Evolutionary conservation across 2,329 filamentous ascomycete species (phyloP), one percentile per base, ranked within the genome.

Genomic region (Myrmaecium sp.): DNA sequence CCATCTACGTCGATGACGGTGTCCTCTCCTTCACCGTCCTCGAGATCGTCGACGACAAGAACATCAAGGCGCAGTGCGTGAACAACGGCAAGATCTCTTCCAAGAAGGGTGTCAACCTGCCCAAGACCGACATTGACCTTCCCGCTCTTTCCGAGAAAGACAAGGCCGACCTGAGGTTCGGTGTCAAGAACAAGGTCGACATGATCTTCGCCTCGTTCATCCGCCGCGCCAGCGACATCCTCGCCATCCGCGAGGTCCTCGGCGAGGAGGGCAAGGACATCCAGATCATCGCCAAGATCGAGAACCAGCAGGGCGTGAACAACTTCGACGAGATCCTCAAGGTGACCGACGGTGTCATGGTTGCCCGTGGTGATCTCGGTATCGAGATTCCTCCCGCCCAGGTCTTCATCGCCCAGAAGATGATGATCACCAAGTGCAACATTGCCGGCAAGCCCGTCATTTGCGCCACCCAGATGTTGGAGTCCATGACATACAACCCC

Each of bases 361-460:
- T 98, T 42, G 89, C 89, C 47, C 86, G 89, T 72, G 89, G 89
- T 64, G 89, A 95, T 52, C 64, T 93, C 38, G 89, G 89, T 66
- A 98, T 98, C 46, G 89, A 98, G 64, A 98, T 98, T 45, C 86
- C 89, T 26, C 86, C 89, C 34, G 82, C 86, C 38, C 89, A 98
- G 68, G 89, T 98, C 40, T 98, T 98, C 60, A 82, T 92, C 42
- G 89, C 89, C 30, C 89, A 98, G 69, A 98, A 98, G 78, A 98
- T 98, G 81, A 84, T 98, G 71, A 98, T 98, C 58, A 84, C 89
- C 60, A 95, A 95, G 75, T 98, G 89, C 74, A 98, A 98, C 68
- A 74, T 94, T 51, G 84, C 83, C 42, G 89, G 89, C 59, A 98
- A 98, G 71, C 89, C 89, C 41, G 84, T 86, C 55, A 94, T 98